Conservation (phyloP, 2,329 filamentous ascomycete genomes). For the Neonectria punicea region DNA sequence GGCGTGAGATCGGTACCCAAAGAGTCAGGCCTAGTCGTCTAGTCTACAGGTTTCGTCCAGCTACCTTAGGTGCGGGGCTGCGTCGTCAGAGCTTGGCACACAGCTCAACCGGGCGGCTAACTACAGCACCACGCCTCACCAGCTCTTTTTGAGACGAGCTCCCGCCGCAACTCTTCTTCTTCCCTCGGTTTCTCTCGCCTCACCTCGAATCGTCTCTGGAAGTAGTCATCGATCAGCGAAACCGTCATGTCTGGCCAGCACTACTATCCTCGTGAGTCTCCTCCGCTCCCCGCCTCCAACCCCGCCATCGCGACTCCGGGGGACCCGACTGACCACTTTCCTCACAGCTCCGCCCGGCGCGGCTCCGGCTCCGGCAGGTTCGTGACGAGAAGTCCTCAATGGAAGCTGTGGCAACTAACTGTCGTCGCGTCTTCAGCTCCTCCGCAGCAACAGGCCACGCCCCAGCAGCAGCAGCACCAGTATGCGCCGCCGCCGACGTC, state of each 20-base stretch:
- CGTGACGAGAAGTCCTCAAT: slow-evolving; percentile 17
- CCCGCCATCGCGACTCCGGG: slow-evolving; percentile 14
- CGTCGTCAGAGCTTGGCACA: slow-evolving; percentile 20
- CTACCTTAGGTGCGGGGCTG: slow-evolving; percentile 22
- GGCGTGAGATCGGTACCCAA: not conserved
- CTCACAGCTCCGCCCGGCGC: slow-evolving; percentile 55
- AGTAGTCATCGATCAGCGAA: not conserved
- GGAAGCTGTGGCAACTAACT: slow-evolving; percentile 21
- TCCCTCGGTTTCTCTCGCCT: not conserved
- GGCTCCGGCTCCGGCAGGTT: slow-evolving; percentile 44
- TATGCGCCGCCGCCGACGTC: slow-evolving; percentile 61
- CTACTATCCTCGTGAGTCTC: slow-evolving; percentile 60
- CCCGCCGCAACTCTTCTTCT: slow-evolving; percentile 7
- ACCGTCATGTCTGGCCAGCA: slow-evolving; percentile 54
- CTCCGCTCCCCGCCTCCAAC: not conserved
- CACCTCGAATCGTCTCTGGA: not conserved
- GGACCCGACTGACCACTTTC: slow-evolving; percentile 32
- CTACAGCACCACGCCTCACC: slow-evolving; percentile 16
- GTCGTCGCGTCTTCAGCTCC: slow-evolving; percentile 31
- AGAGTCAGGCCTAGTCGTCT: not conserved
- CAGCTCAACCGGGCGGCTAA: slow-evolving; percentile 22
- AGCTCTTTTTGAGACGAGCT: slow-evolving; percentile 11
- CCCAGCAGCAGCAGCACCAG: slow-evolving; percentile 45
- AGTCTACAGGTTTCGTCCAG: not conserved
- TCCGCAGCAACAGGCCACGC: slow-evolving; percentile 28